Evolutionary conservation across 2,329 filamentous ascomycete genomes (phyloP), one percentile per base, ranked within the genome.

Genomic region (Xenoacremonium recifei): DNA sequence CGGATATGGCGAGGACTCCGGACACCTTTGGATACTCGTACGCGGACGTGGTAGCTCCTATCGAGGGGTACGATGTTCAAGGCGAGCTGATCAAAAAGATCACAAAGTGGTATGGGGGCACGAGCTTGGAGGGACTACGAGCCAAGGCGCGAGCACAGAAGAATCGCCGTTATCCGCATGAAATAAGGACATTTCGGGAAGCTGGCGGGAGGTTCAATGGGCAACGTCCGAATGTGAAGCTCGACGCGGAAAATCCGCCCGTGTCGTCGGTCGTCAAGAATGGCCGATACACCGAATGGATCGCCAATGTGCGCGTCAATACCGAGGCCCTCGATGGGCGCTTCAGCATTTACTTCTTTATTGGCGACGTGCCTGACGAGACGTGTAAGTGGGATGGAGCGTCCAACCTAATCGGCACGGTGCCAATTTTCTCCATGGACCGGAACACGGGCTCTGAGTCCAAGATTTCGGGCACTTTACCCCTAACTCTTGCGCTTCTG

Each of bases 21-120:
- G 70, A 72, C 19, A 70, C 68, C 2, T 85, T 93, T 61, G 83
- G 83, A 12, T 93, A 93, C 60, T 82, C 80, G 0, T 95, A 95
- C 58, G 72, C 80, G 0, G 88, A 92, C 51, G 77, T 69, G 13
- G 57, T 56, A 38, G 36, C 54, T 7, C 50, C 58, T 3, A 40
- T 51, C 1, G 51, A 49, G n/a, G 51, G 54, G 16, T 42, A 47
- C 6, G 55, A 56, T n/a, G 35, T 61, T 3, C 57, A 59, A 51
- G 39, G 66, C 61, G 49, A 63, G 58, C 48, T 64, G 55, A 48
- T 66, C 55, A 60, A 57, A 46, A 63, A 66, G 58, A 61, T 91
- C 51, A 88, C 87, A 56, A 51, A 50, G 12, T 68, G 68, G 55
- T 69, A 70, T 37, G 67, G 64, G 10, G 44, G 45, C 4, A 57